Base-by-base conservation (phyloP, 495 filamentous ascomycete species). In the Rusavskia elegans region DNA sequence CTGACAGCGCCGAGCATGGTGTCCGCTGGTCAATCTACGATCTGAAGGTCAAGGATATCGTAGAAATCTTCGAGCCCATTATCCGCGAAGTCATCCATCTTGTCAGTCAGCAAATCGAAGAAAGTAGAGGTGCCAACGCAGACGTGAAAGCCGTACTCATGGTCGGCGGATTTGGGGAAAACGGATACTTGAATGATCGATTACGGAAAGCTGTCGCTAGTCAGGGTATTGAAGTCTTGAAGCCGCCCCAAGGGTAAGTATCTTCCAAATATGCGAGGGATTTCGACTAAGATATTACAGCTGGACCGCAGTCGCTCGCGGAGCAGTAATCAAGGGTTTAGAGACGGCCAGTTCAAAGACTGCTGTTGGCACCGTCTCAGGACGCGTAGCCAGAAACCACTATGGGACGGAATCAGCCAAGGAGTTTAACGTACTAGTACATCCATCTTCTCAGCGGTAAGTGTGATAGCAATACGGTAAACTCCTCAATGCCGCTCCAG, bases 151-250 rank as follows among this genome's bases (percentile, higher is more conserved):
- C 79, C 14, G 81, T 84, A 50, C 73, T 83, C 50, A 65, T 83
- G 27, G 80, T 84, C 10, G 81, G 81, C 51, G 81, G 80, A n/a
- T 83, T 84, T 60, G 81, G 81, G 0, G 76, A 82, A 60, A 80
- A 73, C 56, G 72, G 79, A 45, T 83, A 81, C 60, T 74, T 83
- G 14, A 52, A 54, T 32, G 51, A 61, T 17, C 48, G 37, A 4
- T 20, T 60, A 4, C 49, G 50, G 13, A 21, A 35, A n/a, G 48
- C 56, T 11, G 36, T 60, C 16, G 54, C 50, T 10, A 4, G 41
- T 6, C 23, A 20, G 16, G 23, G 13, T 16, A 58, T 61, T 30
- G 53, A 56, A 52, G 56, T 61, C 5, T 55, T 54, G 46, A 53
- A 58, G 20, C 51, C 53, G 13, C 53, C 56, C 0, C 55, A 56